Conservation (phyloP, 345 rosid genomes). For the Pelargonium nanum region DNA sequence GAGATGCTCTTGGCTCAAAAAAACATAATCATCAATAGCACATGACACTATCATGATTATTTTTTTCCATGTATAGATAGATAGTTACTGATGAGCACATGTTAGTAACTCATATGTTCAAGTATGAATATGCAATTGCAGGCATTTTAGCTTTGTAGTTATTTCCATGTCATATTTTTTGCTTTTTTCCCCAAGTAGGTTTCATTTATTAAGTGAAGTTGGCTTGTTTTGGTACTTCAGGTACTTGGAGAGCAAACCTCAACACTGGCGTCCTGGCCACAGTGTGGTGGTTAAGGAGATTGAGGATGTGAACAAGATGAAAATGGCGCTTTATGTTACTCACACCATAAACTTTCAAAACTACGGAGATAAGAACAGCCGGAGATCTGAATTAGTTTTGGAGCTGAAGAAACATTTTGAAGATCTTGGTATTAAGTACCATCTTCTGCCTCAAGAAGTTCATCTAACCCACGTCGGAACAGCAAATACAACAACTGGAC, state of each 20-base stretch:
- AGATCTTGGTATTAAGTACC: slow-evolving; percentile 42
- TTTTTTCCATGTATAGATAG: too few species aligned
- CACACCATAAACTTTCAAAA: slow-evolving; percentile 72
- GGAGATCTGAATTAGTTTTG: slow-evolving; percentile 51
- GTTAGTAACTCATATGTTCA: too few species aligned
- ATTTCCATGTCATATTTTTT: too few species aligned
- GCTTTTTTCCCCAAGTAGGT: too few species aligned
- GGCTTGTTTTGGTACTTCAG: slow-evolving; percentile 20
- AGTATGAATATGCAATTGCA: too few species aligned
- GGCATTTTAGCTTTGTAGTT: not conserved
- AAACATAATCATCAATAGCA: too few species aligned
- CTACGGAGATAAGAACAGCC: slow-evolving; percentile 33
- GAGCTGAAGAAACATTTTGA: slow-evolving; percentile 53
- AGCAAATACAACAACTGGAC: slow-evolving; percentile 1
- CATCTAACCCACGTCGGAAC: slow-evolving; percentile 23
- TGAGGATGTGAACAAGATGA: slow-evolving; percentile 62
- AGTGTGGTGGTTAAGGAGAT: slow-evolving; percentile 51
- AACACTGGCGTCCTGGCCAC: slow-evolving; percentile 48
- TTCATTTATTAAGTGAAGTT: too few species aligned
- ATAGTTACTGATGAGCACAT: too few species aligned
- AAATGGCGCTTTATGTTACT: slow-evolving; percentile 42
- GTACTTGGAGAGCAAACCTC: slow-evolving; percentile 58
- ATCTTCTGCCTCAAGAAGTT: slow-evolving; percentile 58
- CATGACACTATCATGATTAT: too few species aligned
- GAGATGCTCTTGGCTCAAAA: too few species aligned